Conservation (phyloP, 2,329 filamentous ascomycete species). For the Ploettnerulaceae sp. region DNA sequence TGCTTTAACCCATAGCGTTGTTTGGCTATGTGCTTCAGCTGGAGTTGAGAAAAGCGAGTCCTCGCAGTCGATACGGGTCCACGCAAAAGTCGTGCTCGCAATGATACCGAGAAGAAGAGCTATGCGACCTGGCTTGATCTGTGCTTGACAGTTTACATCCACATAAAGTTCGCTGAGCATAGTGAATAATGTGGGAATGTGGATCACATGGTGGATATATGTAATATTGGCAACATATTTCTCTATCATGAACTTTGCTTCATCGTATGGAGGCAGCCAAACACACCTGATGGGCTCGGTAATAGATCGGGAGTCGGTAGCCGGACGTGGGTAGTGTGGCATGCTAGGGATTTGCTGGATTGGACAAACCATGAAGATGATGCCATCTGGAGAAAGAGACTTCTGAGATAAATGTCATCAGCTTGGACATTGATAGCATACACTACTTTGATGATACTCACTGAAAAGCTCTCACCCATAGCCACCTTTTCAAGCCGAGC, state of each 20-base stretch:
- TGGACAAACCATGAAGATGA: not conserved
- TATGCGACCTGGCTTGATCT: conserved; percentile 6
- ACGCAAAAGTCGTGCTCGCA: conserved; percentile 9
- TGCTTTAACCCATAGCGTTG: conserved; percentile 32
- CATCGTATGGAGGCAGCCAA: conserved; percentile 14
- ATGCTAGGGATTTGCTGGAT: not conserved
- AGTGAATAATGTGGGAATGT: conserved; percentile 14
- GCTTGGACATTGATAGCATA: not conserved
- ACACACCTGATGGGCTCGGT: conserved; percentile 12
- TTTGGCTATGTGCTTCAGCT: conserved; percentile 31
- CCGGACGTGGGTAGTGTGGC: not conserved
- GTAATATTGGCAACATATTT: conserved; percentile 14
- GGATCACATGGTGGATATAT: conserved; percentile 16
- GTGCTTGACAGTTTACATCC: conserved; percentile 6
- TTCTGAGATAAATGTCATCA: not conserved
- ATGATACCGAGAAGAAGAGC: conserved; percentile 13
- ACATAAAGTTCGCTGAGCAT: conserved; percentile 11
- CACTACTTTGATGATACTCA: not conserved
- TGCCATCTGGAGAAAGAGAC: not conserved
- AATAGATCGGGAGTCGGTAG: not conserved
- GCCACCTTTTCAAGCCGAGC: not conserved
- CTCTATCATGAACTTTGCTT: conserved; percentile 17
- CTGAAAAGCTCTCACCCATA: not conserved
- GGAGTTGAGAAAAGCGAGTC: conserved; percentile 10
- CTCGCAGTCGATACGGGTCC: conserved; percentile 9